Evolutionary conservation across 805 yeast species (phyloP), one percentile per base, ranked within the genome.

Genomic region (Sugiyamaella boreocaroliniensis): DNA sequence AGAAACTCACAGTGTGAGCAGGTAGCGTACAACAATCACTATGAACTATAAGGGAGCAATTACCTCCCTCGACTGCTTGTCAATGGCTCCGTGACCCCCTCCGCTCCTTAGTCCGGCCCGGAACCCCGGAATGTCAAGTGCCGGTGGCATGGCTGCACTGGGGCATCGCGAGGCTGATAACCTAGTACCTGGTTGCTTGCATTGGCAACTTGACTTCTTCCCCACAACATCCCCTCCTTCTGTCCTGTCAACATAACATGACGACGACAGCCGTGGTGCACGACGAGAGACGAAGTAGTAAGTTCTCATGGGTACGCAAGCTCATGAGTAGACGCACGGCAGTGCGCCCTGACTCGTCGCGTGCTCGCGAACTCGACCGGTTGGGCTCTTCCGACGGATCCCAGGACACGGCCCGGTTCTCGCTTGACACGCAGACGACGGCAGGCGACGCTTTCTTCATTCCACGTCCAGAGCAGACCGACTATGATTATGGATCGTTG

Each of bases 281-380:
- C 37, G 37, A 32, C n/a, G 53, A 47, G 9, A 29, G 47, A 3
- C 45, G 43, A 29, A 32, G 53, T 29, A 34, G 52, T 22, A 53
- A 55, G 54, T 56, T 56, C 52, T 50, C 57, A 18, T 56, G 60
- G 60, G 55, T 56, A 43, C 49, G 55, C 18, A n/a, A 54, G 46
- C 42, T 56, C 14, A 55, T 56, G 51, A 42, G 40, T n/a, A 48
- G 58, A 26, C 40, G 42, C 22, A 26, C 45, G 45, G 34, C n/a
- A 10, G 12, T 37, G 32, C 37, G 47, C 40, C 43, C 5, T 6
- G 51, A 11, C 10, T 10, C 37, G 5, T 4, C 37, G 37, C n/a
- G 37, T 32, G n/a, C 37, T 4, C 37, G 37, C 11, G 37, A 32
- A 14, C 37, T 32, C 37, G 37, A 32, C 37, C n/a, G n/a, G 37